Evolutionary conservation across 805 yeast species (phyloP), one percentile per base, ranked within the genome.

Genomic region (Candida xiaguanensis): DNA sequence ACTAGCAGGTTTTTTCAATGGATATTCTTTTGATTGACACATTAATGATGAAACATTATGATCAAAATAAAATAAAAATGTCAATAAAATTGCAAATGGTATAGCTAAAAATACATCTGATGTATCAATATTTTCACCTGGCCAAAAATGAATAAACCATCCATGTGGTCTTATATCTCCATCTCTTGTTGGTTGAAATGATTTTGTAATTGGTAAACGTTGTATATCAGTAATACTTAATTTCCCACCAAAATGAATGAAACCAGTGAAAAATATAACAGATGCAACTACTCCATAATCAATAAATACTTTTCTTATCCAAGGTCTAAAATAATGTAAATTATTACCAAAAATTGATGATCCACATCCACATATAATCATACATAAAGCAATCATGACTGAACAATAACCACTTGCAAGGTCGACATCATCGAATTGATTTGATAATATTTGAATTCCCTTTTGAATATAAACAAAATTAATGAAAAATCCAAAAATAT

Each of bases 31-130:
- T 44, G 82, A 82, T 61, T 91, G 98, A 38, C 96, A 90, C 76
- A 93, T 93, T 40, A 91, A 67, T 0, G 97, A 83, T 2, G 96
- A 88, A 8, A 91, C 95, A 47, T 91, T 93, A 61, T 91, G 99
- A 61, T 91, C 99, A 61, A 90, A 93, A 59, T 88, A 91, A 61
- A 93, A 91, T 35, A 91, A 65, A 36, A 83, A 74, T 0, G 98
- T 88, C 31, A 93, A 63, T 34, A 93, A 70, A 1, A 93, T 63
- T 0, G 95, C 98, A 71, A 91, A 93, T 0, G 99, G 99, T 6
- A 93, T 58, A 0, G 99, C 98, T 26, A 93, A 59, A 54, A 93
- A 93, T 0, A 91, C 80, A 48, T 89, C 79, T 2, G 81, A 80
- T 1, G 82, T 88, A 0, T 81, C 55, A 2, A 85, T 74, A 35